Percentiles rank a stretch among this genome's conserved stretches.
Conservation (phyloP, 192 early-diverging fungal genomes). For the Paraglomus brasilianum region DNA sequence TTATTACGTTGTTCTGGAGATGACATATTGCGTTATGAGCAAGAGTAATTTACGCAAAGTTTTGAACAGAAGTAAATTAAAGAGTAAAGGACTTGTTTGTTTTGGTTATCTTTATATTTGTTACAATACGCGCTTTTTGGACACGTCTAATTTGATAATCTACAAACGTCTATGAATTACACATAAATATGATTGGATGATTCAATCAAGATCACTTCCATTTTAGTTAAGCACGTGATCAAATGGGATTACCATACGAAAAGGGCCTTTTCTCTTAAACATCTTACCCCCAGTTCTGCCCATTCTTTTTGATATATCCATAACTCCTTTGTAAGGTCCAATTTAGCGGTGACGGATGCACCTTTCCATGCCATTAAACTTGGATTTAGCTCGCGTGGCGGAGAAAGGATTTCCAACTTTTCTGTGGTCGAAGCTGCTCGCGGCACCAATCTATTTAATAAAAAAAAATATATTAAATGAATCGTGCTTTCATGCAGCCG, state of each 20-base stretch:
- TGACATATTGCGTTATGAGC: too few species aligned
- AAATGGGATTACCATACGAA: constrained; percentile 61
- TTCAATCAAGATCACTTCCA: too few species aligned
- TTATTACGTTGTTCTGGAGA: too few species aligned
- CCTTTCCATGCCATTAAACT: constrained; percentile 87
- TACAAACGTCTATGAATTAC: too few species aligned
- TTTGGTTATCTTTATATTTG: too few species aligned
- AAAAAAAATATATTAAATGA: background rate
- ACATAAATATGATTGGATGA: too few species aligned
- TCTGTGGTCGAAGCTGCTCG: constrained; percentile 43
- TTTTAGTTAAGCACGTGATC: too few species aligned
- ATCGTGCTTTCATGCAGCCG: background rate
- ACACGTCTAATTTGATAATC: too few species aligned
- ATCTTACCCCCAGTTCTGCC: constrained; percentile 64
- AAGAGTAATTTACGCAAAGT: too few species aligned
- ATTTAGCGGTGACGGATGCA: constrained; percentile 70
- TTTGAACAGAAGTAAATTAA: too few species aligned
- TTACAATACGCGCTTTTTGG: too few species aligned
- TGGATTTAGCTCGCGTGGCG: constrained; percentile 82
- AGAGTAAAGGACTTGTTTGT: too few species aligned
- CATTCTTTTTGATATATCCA: constrained; percentile 77
- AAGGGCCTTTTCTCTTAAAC: constrained; percentile 61
- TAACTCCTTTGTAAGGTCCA: constrained; percentile 77
- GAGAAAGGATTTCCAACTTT: constrained; percentile 66
- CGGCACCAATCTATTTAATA: constrained; percentile 21